Base-by-base conservation (phyloP, 768 basidiomycete species). In the Mycena venus region DNA sequence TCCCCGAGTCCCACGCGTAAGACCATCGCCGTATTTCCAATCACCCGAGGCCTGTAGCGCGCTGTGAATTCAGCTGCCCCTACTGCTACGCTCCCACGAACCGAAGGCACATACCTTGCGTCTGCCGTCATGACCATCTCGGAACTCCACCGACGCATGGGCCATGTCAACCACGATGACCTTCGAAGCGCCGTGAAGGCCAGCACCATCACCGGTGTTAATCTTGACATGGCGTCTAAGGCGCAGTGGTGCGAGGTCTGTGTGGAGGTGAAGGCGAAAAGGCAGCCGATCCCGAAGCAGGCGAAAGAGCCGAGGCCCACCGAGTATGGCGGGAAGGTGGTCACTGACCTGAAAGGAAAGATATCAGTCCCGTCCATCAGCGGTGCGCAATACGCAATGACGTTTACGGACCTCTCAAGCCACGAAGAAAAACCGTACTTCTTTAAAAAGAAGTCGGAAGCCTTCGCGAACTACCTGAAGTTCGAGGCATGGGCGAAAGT, bases 101-200 rank as follows among this genome's bases (percentile, higher is more conserved):
- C n/a, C n/a, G 42, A 70, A 36, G 53, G 34, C 34, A 75, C 77
- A 4, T 70, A 64, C 55, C 29, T 62, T 23, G 55, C 77, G 68
- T 72, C 62, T 12, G 2, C 5, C n/a, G n/a, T n/a, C n/a, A n/a
- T n/a, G n/a, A n/a, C n/a, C n/a, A n/a, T n/a, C n/a, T n/a, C n/a
- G n/a, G 79, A 85, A 44, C 74, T 86, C 8, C 86, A 88, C 53
- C 72, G 73, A 2, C 56, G 67, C 10, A 78, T 86, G 63, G 85
- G n/a, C 0, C 86, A 88, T 63, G 78, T 85, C 15, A 77, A 83
- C 21, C 78, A 77, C 10, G 74, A 79, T 0, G 70, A 79, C 2
- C 78, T 84, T 19, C 56, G 70, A 1, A 27, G 75, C n/a, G 79
- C 84, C 79, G 68, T 85, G 0, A 34, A 62, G n/a, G 15, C 81